Percentiles rank a stretch among this genome's conserved stretches.
Conservation (phyloP, 805 yeast genomes). For the Lipomyces yamadae region DNA sequence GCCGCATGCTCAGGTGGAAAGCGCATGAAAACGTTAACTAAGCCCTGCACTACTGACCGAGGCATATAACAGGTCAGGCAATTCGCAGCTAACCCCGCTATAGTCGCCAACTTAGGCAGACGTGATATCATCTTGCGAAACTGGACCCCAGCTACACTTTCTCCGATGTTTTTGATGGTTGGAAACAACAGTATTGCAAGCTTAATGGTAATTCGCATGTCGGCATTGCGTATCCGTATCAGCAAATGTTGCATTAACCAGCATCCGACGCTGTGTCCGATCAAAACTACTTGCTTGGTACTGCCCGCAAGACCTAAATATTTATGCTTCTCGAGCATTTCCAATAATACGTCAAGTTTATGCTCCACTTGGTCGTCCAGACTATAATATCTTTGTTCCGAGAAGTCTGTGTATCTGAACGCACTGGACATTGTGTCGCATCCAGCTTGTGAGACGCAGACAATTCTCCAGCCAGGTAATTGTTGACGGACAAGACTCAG, state of each 20-base stretch:
- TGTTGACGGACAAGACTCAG: conserved; percentile 51
- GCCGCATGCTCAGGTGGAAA: conserved; percentile 46
- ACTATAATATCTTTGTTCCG: conserved; percentile 44
- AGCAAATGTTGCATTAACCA: conserved; percentile 64
- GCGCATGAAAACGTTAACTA: conserved; percentile 44
- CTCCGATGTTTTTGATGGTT: conserved; percentile 64
- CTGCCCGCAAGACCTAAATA: conserved; percentile 8
- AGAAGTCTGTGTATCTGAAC: neutral
- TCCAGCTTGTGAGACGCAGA: conserved; percentile 72
- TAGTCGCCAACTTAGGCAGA: conserved; percentile 38
- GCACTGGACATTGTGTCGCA: conserved; percentile 43
- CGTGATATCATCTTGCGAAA: conserved; percentile 41
- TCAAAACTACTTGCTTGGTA: conserved; percentile 51
- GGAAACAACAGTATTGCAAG: conserved; percentile 72
- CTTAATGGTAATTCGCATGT: conserved; percentile 45
- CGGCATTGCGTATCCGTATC: conserved; percentile 37
- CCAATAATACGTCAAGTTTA: conserved; percentile 56
- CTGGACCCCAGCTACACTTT: conserved; percentile 50
- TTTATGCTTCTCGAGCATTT: conserved; percentile 38
- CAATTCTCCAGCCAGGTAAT: conserved; percentile 55
- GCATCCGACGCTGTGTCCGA: conserved; percentile 77
- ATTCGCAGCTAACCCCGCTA: conserved; percentile 44
- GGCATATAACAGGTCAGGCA: conserved; percentile 22
- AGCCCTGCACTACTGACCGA: conserved; percentile 41
- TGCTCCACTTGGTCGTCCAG: conserved; percentile 64